A percentile compares a stretch with the other conserved stretches of the same genome.
phyloP scores from a whole-genome alignment of 1,284 basidiomycete species.

The Apiotrichum montevideense region DNA sequence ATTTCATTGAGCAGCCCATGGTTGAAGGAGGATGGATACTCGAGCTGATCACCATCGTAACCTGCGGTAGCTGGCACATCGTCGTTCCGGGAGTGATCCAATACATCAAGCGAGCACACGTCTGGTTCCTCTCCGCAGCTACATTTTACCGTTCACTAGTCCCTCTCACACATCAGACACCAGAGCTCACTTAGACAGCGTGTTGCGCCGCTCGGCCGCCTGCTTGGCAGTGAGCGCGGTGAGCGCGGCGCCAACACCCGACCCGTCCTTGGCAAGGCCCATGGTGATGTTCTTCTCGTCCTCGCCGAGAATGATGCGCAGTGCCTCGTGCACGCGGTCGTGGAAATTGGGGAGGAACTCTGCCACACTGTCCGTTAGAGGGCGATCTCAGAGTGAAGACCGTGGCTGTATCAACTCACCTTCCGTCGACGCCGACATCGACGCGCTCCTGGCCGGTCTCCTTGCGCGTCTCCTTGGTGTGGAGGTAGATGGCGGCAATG shows the following conservation, averaged over 20 bases:
- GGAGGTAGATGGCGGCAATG: conserved; percentile 75
- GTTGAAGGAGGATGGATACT: too few species aligned
- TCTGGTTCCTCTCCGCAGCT: too few species aligned
- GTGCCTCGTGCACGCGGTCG: conserved; percentile 62
- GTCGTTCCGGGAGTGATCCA: too few species aligned
- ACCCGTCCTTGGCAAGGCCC: conserved; percentile 92
- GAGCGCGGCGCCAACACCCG: conserved; percentile 69
- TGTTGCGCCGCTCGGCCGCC: conserved; percentile 25
- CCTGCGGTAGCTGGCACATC: too few species aligned
- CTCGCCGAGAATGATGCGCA: conserved; percentile 69
- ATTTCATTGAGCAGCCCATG: too few species aligned
- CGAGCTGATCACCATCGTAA: too few species aligned
- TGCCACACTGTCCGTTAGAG: conserved; percentile 55
- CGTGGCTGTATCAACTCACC: conserved; percentile 48
- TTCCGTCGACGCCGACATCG: conserved; percentile 82
- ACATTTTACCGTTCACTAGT: neutral
- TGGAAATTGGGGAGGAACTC: conserved; percentile 87
- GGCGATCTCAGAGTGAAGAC: too few species aligned
- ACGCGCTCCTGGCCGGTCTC: conserved; percentile 53
- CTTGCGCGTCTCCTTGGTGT: conserved; percentile 61
- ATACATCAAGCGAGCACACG: too few species aligned
- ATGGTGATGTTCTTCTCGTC: conserved; percentile 74
- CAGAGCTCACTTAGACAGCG: neutral
- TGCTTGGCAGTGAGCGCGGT: conserved; percentile 48
- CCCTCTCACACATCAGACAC: neutral